A percentile compares a stretch with the other conserved stretches of the same genome.
Evolutionary conservation across 768 basidiomycete species (phyloP).

Genomic region (Phaeolepiota aurea): DNA sequence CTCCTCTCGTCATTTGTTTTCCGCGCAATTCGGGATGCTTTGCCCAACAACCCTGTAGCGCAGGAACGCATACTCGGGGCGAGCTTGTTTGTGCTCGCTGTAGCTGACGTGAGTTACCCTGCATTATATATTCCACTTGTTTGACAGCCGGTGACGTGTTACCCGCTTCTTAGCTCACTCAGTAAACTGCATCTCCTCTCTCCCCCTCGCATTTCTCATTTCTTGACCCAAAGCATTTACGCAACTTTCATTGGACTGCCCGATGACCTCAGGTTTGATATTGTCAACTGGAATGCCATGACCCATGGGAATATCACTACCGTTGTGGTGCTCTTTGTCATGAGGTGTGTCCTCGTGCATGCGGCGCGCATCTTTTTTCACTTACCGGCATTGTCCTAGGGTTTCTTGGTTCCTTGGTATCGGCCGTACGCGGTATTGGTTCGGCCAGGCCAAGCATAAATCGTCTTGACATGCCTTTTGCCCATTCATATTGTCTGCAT

Average conservation of each 20-base stretch:
- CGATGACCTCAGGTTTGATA: conserved; percentile 36
- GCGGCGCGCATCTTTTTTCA: conserved; percentile 28
- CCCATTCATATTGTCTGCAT: no score
- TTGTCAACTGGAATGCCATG: conserved; percentile 57
- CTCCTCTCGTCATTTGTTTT: conserved; percentile 60
- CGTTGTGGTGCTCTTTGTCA: conserved; percentile 43
- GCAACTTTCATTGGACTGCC: conserved; percentile 49
- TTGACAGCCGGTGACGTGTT: no score
- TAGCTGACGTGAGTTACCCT: conserved; percentile 51
- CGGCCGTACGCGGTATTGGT: conserved; percentile 18
- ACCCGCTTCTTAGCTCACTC: no score
- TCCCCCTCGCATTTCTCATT: neutral
- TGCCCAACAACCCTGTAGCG: conserved; percentile 44
- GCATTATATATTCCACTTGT: no score
- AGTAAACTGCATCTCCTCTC: neutral
- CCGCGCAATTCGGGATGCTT: conserved; percentile 53
- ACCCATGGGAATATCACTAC: conserved; percentile 74
- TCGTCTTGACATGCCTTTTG: no score
- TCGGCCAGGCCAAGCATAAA: conserved; percentile 14
- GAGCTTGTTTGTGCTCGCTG: conserved; percentile 49
- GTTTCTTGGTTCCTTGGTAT: conserved; percentile 42
- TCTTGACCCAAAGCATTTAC: neutral
- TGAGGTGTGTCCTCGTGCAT: conserved; percentile 13
- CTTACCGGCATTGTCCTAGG: conserved; percentile 19
- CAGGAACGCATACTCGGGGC: conserved; percentile 68